These are phyloP conservation scores for Scytalidium lignicola DNA, from an alignment of 2,329 filamentous ascomycete species.

Conservation along the genomic window DNA sequence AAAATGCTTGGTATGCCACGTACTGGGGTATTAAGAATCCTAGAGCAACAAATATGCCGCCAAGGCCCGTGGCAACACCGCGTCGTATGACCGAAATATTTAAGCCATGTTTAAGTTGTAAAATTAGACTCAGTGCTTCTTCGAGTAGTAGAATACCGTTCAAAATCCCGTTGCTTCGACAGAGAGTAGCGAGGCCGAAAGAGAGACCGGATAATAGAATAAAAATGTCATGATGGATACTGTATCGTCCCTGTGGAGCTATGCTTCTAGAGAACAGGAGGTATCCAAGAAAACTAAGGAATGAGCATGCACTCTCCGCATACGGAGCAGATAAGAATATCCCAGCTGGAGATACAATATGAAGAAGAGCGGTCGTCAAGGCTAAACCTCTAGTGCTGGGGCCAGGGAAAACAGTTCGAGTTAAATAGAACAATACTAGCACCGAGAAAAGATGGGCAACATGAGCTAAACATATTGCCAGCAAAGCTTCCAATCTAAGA, in stretches of 20 bases:
- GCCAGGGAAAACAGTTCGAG: conserved; percentile 47
- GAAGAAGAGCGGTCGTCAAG: conserved; percentile 65
- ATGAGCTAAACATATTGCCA: conserved; percentile 66
- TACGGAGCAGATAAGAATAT: conserved; percentile 87
- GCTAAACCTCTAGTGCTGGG: conserved; percentile 42
- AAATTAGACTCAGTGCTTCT: conserved; percentile 51
- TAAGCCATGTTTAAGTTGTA: conserved; percentile 37
- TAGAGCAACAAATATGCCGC: conserved; percentile 61
- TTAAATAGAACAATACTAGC: conserved; percentile 64
- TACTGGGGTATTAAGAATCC: conserved; percentile 70
- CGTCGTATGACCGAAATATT: conserved; percentile 41
- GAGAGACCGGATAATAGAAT: conserved; percentile 58
- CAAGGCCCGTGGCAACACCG: conserved; percentile 54
- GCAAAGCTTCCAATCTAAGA: conserved; percentile 36
- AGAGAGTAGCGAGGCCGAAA: conserved; percentile 67
- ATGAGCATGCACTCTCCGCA: conserved; percentile 72
- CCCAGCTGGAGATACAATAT: conserved; percentile 82
- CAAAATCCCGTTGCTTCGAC: conserved; percentile 82
- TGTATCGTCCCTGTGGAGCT: conserved; percentile 28
- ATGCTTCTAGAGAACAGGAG: conserved; percentile 57
- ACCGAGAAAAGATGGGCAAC: conserved; percentile 72
- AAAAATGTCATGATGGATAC: conserved; percentile 35
- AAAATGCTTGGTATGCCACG: conserved; percentile 70
- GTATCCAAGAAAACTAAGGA: conserved; percentile 70
- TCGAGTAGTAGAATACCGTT: conserved; percentile 66